Base-by-base conservation (phyloP, 1,139 yeast genomes). In the Zygosaccharomyces sapae region DNA sequence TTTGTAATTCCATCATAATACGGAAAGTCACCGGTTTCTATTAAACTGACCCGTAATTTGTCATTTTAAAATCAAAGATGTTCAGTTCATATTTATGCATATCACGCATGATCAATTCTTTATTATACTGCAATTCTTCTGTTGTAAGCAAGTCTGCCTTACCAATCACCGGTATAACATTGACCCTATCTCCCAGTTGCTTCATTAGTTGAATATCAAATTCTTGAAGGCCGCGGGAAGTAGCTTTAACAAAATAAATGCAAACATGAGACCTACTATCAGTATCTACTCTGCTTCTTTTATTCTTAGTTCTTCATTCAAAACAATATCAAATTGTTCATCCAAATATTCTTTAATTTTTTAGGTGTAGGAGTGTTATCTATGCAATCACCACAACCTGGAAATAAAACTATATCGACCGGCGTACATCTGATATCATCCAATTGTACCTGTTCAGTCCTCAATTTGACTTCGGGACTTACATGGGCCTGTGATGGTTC, bases 231-330 rank as follows among this genome's bases (percentile, higher is more conserved):
- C 81, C 81, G 55, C 74, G 77, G 25, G 79, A 75, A 1, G 78
- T 79, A 16, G 86, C 79, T 47, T 76, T 73, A 37, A 83, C 68
- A 55, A 83, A 80, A 58, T 81, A 80, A 36, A 83, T 59, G 45
- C 82, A 77, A 18, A 74, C 83, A 63, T 83, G 89, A 38, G 83
- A 77, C 51, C 88, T 67, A 19, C 75, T 74, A 62, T 83, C 89
- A 48, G 70, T 72, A 48, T 71, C 70, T 46, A 71, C 70, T 9
- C 81, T 74, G 53, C 75, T 75, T 60, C 89, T 72, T 52, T 76
- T 70, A 83, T 79, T 55, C 81, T 75, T 37, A 76, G 67, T 59
- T 83, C 90, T 57, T 83, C 86, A 24, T 71, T 71, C 44, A 83
- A 70, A 30, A 79, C 75, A 16, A 61, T 56, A 51, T 80, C 79